Percentiles rank a stretch among this genome's conserved stretches.
These are phyloP conservation scores for Volvariella surrecta DNA, from an alignment of 1,284 basidiomycete genomes.

Conservation along the genomic window DNA sequence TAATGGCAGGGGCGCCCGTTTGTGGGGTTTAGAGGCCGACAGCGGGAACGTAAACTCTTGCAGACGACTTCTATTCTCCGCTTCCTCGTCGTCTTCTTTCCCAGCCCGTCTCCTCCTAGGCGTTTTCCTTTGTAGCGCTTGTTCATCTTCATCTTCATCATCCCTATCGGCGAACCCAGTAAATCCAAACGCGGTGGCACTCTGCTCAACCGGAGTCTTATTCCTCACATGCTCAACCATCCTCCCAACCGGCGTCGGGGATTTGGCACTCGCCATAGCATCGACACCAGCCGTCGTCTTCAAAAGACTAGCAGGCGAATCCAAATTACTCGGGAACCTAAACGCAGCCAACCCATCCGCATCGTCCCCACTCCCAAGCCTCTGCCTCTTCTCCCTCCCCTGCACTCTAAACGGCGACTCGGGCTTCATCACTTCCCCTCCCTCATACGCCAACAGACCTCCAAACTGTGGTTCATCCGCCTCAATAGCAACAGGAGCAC, in stretches of 20 bases:
- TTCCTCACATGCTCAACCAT: constrained; percentile 6
- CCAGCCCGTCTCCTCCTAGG: constrained; percentile 1
- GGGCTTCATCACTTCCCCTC: constrained; percentile 5
- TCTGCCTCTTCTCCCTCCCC: constrained; percentile 70
- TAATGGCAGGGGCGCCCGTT: constrained; percentile 69
- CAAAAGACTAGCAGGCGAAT: constrained; percentile 38
- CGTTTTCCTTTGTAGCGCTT: constrained; percentile 6
- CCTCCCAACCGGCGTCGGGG: constrained; percentile 11
- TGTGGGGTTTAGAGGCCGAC: constrained; percentile 21
- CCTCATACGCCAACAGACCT: constrained; percentile 4
- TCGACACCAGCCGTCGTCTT: background rate
- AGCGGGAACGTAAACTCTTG: constrained; percentile 5
- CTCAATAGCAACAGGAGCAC: constrained; percentile 23
- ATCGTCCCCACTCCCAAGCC: constrained; percentile 40
- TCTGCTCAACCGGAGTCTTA: constrained; percentile 35
- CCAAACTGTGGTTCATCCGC: constrained; percentile 19
- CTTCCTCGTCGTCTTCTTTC: constrained; percentile 12
- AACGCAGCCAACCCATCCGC: constrained; percentile 61
- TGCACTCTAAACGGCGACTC: constrained; percentile 31
- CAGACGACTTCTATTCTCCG: constrained; percentile 8
- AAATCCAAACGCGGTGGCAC: constrained; percentile 57
- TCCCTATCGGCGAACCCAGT: constrained; percentile 36
- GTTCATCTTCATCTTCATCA: too few relatives aligned
- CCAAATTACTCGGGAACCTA: constrained; percentile 54
- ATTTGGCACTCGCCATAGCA: constrained; percentile 6